These are phyloP conservation scores for Carex arenaria DNA, from an alignment of 202 grass and related monocot genomes.

Conservation along the genomic window DNA sequence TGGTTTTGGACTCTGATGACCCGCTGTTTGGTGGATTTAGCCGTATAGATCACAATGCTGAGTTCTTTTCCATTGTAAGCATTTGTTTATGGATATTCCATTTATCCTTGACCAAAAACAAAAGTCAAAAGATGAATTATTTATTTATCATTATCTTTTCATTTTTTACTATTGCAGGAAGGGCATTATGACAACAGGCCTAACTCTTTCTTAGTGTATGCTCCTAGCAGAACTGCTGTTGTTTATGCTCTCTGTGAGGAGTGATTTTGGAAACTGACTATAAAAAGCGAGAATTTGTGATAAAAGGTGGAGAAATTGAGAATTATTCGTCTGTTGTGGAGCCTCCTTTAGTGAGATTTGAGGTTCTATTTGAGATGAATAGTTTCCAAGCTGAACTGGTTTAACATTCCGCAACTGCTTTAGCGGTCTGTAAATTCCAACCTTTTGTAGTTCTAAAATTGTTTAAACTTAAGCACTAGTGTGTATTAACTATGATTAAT, in stretches of 20 bases:
- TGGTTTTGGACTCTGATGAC: slow-evolving; percentile 87
- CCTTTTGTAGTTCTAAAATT: slow-evolving; percentile 3
- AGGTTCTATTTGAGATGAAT: slow-evolving; percentile 8
- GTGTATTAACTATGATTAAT: background rate
- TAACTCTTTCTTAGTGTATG: slow-evolving; percentile 69
- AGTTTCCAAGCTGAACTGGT: background rate
- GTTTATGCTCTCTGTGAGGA: slow-evolving; percentile 75
- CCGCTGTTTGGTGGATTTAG: slow-evolving; percentile 81
- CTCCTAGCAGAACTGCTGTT: slow-evolving; percentile 77
- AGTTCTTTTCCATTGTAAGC: slow-evolving; percentile 76
- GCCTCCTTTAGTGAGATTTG: background rate
- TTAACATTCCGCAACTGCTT: slow-evolving; percentile 6
- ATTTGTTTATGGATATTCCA: slow-evolving; percentile 1
- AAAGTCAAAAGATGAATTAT: background rate
- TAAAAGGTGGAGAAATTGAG: background rate
- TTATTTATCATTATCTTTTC: background rate
- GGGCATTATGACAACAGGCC: slow-evolving; percentile 71
- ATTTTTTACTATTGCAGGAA: slow-evolving; percentile 38
- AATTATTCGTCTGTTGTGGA: background rate
- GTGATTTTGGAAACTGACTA: slow-evolving; percentile 16
- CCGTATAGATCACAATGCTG: slow-evolving; percentile 63
- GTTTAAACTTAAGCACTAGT: slow-evolving; percentile 14
- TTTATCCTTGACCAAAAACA: background rate
- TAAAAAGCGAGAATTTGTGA: background rate
- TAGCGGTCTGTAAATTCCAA: slow-evolving; percentile 7